Percentiles rank a stretch among this genome's conserved stretches.
Conservation (phyloP, 1,284 basidiomycete genomes). For the Athelia psychrophila region DNA sequence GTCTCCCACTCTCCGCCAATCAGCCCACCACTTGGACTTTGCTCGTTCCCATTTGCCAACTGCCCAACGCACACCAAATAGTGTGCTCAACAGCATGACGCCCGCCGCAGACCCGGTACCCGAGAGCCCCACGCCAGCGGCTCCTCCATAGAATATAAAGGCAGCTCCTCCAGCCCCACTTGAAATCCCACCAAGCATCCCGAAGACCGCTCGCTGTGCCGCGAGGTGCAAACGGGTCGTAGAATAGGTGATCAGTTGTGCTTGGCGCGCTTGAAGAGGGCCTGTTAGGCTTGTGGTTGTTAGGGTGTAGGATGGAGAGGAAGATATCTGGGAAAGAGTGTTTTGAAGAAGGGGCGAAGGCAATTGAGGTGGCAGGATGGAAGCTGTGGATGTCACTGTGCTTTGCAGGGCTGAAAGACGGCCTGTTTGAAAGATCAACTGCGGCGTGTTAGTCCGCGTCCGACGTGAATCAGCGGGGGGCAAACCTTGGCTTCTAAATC, state of each 20-base stretch:
- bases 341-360: constrained; percentile 71
- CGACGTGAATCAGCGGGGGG: constrained; percentile 3
- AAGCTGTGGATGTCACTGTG: constrained; percentile 41
- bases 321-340: constrained; percentile 53
- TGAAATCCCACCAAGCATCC: constrained; percentile 44
- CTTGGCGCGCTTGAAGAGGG: constrained; percentile 55
- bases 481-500: constrained; percentile 66
- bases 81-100: constrained; percentile 52
- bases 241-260: constrained; percentile 56
- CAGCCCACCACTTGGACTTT: constrained; percentile 70
- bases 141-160: constrained; percentile 52
- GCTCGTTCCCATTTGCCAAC: constrained; percentile 71
- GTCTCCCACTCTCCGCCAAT: constrained; percentile 67
- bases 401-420: constrained; percentile 56
- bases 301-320: constrained; percentile 48
- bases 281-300: constrained; percentile 47
- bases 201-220: constrained; percentile 61
- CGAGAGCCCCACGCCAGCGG: constrained; percentile 44
- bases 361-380: constrained; percentile 33
- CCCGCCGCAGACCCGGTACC: constrained; percentile 56
- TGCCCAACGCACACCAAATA: constrained; percentile 61
- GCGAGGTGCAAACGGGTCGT: constrained; percentile 64
- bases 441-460: constrained; percentile 3
- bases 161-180: constrained; percentile 37
- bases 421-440: constrained; percentile 75